Percentiles rank a stretch among this genome's conserved stretches.
Evolutionary conservation across 768 basidiomycete genomes (phyloP).

Genomic region (Chalciporus chontae): DNA sequence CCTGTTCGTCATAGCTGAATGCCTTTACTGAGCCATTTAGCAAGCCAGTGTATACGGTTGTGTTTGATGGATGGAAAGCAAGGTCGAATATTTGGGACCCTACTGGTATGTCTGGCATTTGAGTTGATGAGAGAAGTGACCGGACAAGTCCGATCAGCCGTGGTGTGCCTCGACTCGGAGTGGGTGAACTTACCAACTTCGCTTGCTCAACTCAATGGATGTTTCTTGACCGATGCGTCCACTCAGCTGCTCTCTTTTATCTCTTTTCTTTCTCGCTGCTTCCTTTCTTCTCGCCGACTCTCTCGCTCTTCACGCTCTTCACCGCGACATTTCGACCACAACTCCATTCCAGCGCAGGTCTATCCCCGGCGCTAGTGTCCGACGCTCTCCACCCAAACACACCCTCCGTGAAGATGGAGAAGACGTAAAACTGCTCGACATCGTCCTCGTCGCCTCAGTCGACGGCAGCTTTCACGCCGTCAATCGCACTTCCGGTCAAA

Average conservation of each 20-base stretch:
- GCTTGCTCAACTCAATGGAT: constrained; percentile 23
- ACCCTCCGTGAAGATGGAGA: constrained; percentile 17
- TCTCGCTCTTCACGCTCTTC: constrained; percentile 26
- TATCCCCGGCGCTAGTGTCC: constrained; percentile 23
- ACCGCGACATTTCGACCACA: constrained; percentile 26
- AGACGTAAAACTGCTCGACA: constrained; percentile 69
- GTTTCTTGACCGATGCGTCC: constrained; percentile 34
- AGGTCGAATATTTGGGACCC: constrained; percentile 87
- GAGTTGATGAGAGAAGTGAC: too few relatives aligned
- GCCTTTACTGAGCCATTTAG: constrained; percentile 83
- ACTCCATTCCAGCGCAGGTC: constrained; percentile 13
- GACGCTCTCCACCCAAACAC: constrained; percentile 8
- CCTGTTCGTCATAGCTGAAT: constrained; percentile 73
- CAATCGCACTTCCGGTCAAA: constrained; percentile 77
- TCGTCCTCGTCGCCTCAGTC: constrained; percentile 87
- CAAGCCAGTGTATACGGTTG: constrained; percentile 73
- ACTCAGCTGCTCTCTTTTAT: constrained; percentile 22
- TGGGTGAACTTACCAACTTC: too few relatives aligned
- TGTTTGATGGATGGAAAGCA: constrained; percentile 72
- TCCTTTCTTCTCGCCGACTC: constrained; percentile 33
- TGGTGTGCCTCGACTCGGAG: too few relatives aligned
- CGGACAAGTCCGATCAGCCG: too few relatives aligned
- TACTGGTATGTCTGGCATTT: constrained; percentile 62
- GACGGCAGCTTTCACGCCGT: constrained; percentile 95
- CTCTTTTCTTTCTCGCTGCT: constrained; percentile 26